These are phyloP conservation scores for Aspergillus heteromorphus DNA, from an alignment of 495 filamentous ascomycete species.

Conservation along the genomic window DNA sequence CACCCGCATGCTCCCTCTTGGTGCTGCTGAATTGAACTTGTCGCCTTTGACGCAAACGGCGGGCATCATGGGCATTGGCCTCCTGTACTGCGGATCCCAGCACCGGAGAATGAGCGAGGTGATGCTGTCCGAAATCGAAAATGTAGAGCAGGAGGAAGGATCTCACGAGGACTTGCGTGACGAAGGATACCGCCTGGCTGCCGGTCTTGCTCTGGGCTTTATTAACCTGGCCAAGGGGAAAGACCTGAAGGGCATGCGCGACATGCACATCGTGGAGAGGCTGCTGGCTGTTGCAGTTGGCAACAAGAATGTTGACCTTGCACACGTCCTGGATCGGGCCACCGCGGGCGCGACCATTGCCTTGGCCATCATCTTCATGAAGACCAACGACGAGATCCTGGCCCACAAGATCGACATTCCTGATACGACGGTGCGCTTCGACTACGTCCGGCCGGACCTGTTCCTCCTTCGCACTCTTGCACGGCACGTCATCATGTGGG, in stretches of 20 bases:
- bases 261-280: conserved; percentile 90
- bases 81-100: conserved; percentile 91
- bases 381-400: conserved; percentile 81
- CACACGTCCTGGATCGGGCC: conserved; percentile 88
- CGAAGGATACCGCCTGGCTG: conserved; percentile 90
- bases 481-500: conserved; percentile 93
- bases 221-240: conserved; percentile 92
- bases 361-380: conserved; percentile 95
- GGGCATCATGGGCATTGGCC: conserved; percentile 93
- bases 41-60: conserved; percentile 93
- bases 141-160: conserved; percentile 67
- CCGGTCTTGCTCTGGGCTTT: conserved; percentile 87
- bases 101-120: conserved; percentile 98
- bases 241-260: conserved; percentile 81
- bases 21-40: conserved; percentile 88
- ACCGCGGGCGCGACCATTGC: conserved; percentile 86
- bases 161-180: conserved; percentile 70
- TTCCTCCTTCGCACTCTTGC: conserved; percentile 86
- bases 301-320: conserved; percentile 78
- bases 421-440: conserved; percentile 81
- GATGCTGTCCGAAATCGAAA: conserved; percentile 95
- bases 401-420: conserved; percentile 92
- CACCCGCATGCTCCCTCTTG: conserved; percentile 84
- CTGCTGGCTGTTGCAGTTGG: conserved; percentile 78
- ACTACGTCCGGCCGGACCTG: conserved; percentile 90